A percentile compares a stretch with the other conserved stretches of the same genome.
Conservation (phyloP, 495 filamentous ascomycete genomes). For the Penicillium waksmanii region DNA sequence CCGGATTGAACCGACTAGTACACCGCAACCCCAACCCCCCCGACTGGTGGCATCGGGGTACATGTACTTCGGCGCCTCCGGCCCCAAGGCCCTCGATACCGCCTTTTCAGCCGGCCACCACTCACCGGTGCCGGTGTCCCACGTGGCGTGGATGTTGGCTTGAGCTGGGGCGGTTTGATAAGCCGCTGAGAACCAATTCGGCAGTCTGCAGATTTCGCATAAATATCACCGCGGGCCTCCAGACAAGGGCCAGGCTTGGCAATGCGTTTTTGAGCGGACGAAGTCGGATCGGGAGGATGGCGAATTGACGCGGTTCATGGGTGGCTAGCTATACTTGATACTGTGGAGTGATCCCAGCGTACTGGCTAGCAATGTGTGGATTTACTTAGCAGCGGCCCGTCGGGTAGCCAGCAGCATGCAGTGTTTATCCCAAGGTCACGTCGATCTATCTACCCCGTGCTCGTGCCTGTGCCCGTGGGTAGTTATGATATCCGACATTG, state of each 20-base stretch:
- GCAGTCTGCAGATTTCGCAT: background rate
- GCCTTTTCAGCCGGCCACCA: slow-evolving; percentile 21
- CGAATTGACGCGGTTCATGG: background rate
- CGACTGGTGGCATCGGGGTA: slow-evolving; percentile 6
- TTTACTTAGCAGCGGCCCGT: background rate
- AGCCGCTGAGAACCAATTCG: background rate
- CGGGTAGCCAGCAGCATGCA: background rate
- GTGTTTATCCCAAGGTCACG: background rate
- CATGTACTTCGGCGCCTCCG: slow-evolving; percentile 5
- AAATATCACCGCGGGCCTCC: background rate
- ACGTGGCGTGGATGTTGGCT: slow-evolving; percentile 24
- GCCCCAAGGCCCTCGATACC: slow-evolving; percentile 13
- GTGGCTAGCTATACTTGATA: background rate
- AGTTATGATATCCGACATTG: too few species aligned
- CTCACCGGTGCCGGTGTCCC: slow-evolving; percentile 20
- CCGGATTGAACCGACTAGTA: background rate
- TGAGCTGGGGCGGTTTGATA: slow-evolving; percentile 14
- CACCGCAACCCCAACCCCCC: slow-evolving; percentile 15
- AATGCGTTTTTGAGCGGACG: background rate
- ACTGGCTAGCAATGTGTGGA: too few species aligned
- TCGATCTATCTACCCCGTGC: background rate
- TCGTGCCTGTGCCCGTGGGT: too few species aligned
- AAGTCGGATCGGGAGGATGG: background rate
- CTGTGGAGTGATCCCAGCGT: too few species aligned
- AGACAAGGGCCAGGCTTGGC: background rate